Conservation (phyloP, 1,284 basidiomycete species). For the Malassezia psittaci region DNA sequence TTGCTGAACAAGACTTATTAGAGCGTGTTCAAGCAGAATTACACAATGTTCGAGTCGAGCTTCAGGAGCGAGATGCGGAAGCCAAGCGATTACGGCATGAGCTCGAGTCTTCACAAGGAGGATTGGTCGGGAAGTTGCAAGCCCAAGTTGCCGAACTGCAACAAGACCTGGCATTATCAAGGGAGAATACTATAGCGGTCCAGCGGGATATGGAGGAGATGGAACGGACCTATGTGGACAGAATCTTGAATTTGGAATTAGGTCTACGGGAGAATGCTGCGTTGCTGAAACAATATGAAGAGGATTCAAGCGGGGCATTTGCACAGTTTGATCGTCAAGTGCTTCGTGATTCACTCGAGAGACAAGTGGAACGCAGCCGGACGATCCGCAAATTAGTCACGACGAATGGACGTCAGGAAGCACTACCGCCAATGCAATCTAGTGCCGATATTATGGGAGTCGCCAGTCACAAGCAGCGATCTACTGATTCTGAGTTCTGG, state of each 20-base stretch:
- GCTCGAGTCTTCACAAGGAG: slow-evolving; percentile 67
- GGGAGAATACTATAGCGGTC: slow-evolving; percentile 57
- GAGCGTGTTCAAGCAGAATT: slow-evolving; percentile 71
- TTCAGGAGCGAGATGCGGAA: slow-evolving; percentile 60
- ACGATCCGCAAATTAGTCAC: slow-evolving; percentile 48
- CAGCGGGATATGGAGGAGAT: slow-evolving; percentile 63
- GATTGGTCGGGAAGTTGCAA: slow-evolving; percentile 73
- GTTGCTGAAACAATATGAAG: slow-evolving; percentile 65
- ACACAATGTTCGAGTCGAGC: slow-evolving; percentile 58
- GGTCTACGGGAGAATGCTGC: slow-evolving; percentile 89
- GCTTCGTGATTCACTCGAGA: slow-evolving; percentile 55
- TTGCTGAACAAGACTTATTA: slow-evolving; percentile 79
- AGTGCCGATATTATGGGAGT: too few relatives aligned
- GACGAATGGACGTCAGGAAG: slow-evolving; percentile 14
- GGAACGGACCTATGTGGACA: slow-evolving; percentile 71
- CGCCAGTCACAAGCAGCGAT: too few relatives aligned
- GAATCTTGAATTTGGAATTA: slow-evolving; percentile 74
- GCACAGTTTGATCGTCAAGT: slow-evolving; percentile 37
- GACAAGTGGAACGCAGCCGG: slow-evolving; percentile 45
- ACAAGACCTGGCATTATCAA: slow-evolving; percentile 66
- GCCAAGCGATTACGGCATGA: slow-evolving; percentile 62
- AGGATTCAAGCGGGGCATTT: slow-evolving; percentile 26
- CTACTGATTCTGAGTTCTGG: too few relatives aligned
- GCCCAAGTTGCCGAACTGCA: slow-evolving; percentile 63
- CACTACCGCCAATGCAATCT: slow-evolving; percentile 5